These are phyloP conservation scores for Solanum chiquidenum DNA, from an alignment of 257 asterid species.

Conservation along the genomic window DNA sequence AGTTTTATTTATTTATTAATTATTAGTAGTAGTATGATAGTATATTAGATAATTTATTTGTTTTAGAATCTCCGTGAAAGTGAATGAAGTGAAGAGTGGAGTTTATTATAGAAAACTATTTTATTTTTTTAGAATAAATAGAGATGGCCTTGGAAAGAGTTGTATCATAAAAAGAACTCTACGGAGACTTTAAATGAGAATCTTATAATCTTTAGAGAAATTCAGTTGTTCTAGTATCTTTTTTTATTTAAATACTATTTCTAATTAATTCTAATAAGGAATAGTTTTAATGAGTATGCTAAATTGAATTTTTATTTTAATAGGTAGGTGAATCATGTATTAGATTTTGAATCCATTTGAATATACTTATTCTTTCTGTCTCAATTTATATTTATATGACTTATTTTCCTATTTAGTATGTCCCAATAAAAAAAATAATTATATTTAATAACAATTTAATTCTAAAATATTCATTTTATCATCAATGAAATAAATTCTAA, in stretches of 20 bases:
- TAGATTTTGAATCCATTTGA: neutral
- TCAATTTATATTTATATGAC: too few species aligned
- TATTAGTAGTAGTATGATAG: neutral
- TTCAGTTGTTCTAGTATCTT: neutral
- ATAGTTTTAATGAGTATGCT: neutral
- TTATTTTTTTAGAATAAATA: neutral
- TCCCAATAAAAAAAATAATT: too few species aligned
- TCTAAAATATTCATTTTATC: too few species aligned
- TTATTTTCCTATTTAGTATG: too few species aligned
- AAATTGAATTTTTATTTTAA: neutral
- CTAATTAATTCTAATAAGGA: neutral
- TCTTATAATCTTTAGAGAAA: neutral
- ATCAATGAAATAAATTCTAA: too few species aligned
- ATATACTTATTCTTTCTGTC: neutral
- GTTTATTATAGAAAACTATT: neutral
- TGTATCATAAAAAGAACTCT: neutral
- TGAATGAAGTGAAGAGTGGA: conserved; percentile 22
- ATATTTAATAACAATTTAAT: too few species aligned
- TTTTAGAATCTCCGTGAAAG: conserved; percentile 20
- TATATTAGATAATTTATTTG: conserved; percentile 8
- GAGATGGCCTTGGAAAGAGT: neutral
- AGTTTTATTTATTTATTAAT: neutral
- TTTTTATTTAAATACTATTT: neutral
- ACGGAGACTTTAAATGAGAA: neutral
- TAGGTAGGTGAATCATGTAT: neutral